These are phyloP conservation scores for Ploettnerulaceae sp. DNA, from an alignment of 2,329 filamentous ascomycete genomes.

Conservation along the genomic window DNA sequence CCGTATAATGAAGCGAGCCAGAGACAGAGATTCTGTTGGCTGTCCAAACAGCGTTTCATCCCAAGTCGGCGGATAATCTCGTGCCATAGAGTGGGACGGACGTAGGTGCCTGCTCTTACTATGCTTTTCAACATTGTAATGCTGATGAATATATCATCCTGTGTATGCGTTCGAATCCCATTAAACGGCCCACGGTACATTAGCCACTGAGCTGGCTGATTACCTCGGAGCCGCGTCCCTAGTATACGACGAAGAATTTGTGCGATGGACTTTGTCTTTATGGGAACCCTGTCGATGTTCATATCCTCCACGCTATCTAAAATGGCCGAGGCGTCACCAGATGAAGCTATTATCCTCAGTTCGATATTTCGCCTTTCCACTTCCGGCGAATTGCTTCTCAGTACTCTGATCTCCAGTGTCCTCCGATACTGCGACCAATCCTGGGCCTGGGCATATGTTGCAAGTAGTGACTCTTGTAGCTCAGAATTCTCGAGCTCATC, in stretches of 20 bases:
- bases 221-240: constrained; percentile 33
- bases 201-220: constrained; percentile 19
- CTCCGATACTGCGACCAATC: constrained; percentile 50
- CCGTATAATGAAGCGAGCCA: constrained; percentile 41
- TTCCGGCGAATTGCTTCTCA: constrained; percentile 36
- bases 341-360: constrained; percentile 37
- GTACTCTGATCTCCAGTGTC: constrained; percentile 49
- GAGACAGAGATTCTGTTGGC: constrained; percentile 48
- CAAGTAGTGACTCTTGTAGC: constrained; percentile 50
- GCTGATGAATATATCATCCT: constrained; percentile 33
- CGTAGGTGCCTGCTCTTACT: constrained; percentile 39
- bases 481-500: constrained; percentile 53
- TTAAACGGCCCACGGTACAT: background rate
- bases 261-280: constrained; percentile 42
- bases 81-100: constrained; percentile 45
- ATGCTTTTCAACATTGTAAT: constrained; percentile 45
- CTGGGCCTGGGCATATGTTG: constrained; percentile 44
- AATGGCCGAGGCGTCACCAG: constrained; percentile 33
- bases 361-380: constrained; percentile 43
- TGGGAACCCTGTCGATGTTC: constrained; percentile 38
- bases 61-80: constrained; percentile 56
- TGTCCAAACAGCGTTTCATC: constrained; percentile 47
- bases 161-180: background rate
- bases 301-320: constrained; percentile 41
- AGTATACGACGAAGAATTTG: constrained; percentile 39